phyloP scores from a whole-genome alignment of 176 grass and related monocot species.

The Triticum urartu region DNA sequence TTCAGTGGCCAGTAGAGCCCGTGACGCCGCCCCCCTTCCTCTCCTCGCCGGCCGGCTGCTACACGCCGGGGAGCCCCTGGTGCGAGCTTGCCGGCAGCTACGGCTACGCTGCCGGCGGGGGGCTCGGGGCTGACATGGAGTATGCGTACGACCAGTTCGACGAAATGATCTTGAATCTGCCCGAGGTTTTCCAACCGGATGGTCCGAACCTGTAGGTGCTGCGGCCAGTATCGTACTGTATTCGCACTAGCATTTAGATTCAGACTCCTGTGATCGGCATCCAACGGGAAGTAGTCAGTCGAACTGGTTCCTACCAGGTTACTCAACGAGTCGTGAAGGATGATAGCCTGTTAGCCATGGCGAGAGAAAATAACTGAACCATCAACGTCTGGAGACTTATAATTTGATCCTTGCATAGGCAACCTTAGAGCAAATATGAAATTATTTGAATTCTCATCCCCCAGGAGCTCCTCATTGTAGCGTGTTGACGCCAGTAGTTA shows the following conservation, averaged over 20 bases:
- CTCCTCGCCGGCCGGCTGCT: background rate
- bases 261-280: background rate
- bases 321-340: too few relatives aligned
- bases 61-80: background rate
- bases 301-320: too few relatives aligned
- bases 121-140: background rate
- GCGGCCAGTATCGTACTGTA: background rate
- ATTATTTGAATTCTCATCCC: too few relatives aligned
- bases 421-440: too few relatives aligned
- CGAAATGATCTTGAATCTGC: background rate
- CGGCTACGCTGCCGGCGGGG: background rate
- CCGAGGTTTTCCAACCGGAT: background rate
- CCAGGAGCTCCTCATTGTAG: too few relatives aligned
- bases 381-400: background rate
- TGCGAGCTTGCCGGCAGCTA: slow-evolving; percentile 25
- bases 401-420: background rate
- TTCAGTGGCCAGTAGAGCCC: background rate
- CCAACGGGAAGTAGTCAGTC: too few relatives aligned
- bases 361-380: background rate
- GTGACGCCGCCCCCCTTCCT: slow-evolving; percentile 24
- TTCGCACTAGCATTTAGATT: background rate
- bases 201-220: slow-evolving; percentile 1
- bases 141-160: slow-evolving; percentile 3
- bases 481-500: too few relatives aligned
- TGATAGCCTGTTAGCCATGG: background rate